Conservation (phyloP, 2,329 filamentous ascomycete species). For the Didymella exigua region DNA sequence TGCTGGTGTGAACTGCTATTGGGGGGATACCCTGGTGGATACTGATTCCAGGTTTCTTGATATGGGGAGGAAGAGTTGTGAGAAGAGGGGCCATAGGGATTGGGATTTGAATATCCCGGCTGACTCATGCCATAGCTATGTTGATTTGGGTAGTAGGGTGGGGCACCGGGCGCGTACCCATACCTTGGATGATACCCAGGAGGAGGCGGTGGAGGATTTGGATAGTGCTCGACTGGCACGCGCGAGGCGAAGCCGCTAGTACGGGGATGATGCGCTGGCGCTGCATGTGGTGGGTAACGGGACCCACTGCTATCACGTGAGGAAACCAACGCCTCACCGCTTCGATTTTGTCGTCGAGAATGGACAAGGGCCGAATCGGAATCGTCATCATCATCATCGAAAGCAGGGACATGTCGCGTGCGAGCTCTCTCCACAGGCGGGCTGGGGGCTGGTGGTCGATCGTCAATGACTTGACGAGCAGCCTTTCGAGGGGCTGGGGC, state of each 20-base stretch:
- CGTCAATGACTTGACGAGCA: conserved; percentile 32
- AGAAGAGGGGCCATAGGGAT: conserved; percentile 43
- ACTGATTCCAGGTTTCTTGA: conserved; percentile 45
- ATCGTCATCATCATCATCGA: conserved; percentile 45
- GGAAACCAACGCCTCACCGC: conserved; percentile 33
- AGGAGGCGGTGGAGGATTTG: conserved; percentile 73
- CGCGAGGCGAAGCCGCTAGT: conserved; percentile 41
- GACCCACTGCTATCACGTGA: conserved; percentile 22
- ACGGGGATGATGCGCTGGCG: conserved; percentile 37
- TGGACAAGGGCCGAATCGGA: conserved; percentile 41
- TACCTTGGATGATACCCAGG: conserved; percentile 54
- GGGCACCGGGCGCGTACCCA: conserved; percentile 40
- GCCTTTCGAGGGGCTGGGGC: conserved; percentile 37
- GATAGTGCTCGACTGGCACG: conserved; percentile 44
- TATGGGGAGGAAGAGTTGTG: conserved; percentile 47
- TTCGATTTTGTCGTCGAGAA: conserved; percentile 31
- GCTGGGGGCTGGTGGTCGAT: conserved; percentile 44
- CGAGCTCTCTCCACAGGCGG: conserved; percentile 40
- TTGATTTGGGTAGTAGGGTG: conserved; percentile 44
- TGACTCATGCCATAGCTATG: conserved; percentile 45
- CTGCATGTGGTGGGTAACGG: conserved; percentile 30
- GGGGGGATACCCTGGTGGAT: conserved; percentile 42
- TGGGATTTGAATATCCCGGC: conserved; percentile 38
- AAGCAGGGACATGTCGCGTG: conserved; percentile 38
- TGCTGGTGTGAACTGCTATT: conserved; percentile 45